Evolutionary conservation across 345 rosid genomes (phyloP), one percentile per base, ranked within the genome.

Genomic region (Hibiscus syriacus): DNA sequence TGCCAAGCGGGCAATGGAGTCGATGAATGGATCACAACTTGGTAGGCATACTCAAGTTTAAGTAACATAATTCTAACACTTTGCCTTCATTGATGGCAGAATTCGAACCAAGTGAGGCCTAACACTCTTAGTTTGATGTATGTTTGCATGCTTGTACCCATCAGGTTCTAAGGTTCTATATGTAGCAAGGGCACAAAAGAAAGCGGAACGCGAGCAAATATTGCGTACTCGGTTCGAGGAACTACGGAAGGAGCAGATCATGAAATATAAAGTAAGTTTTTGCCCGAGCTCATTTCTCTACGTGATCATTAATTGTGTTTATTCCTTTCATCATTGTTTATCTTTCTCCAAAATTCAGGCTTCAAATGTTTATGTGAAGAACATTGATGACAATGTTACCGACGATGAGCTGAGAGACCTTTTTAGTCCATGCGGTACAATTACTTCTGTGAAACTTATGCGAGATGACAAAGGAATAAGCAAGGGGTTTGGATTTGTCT

Each of bases 111-210:
- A 30, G 5, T 30, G 34, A 30, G 34, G 6, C 34, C 4, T 30
- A 30, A 30, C 5, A 30, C 34, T 3, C 34, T 30, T 3, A 6
- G 5, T 30, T 30, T 30, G 34, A 30, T 30, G 34, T 30, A 30
- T 30, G 34, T 0, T 4, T 30, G n/a, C n/a, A n/a, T 43, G 13
- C n/a, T 55, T 20, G 17, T 65, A 10, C 70, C 64, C 52, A 66
- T 19, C 61, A 91, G 97, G 95, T 25, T 80, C 85, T 6, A 83
- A 84, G 69, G 70, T 52, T 66, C 76, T 91, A 19, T 91, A 84
- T 22, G 91, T 85, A 48, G 88, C 85, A 87, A n/a, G 88, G 74
- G 97, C 97, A 43, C 95, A 86, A 73, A 91, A 87, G 76, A 84
- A 85, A 76, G 85, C 78, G 25, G 97, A 91, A 73, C 86, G 91